Percentiles rank a stretch among this genome's conserved stretches.
Conservation (phyloP, 1,284 basidiomycete genomes). For the Cystobasidium pallidum region DNA sequence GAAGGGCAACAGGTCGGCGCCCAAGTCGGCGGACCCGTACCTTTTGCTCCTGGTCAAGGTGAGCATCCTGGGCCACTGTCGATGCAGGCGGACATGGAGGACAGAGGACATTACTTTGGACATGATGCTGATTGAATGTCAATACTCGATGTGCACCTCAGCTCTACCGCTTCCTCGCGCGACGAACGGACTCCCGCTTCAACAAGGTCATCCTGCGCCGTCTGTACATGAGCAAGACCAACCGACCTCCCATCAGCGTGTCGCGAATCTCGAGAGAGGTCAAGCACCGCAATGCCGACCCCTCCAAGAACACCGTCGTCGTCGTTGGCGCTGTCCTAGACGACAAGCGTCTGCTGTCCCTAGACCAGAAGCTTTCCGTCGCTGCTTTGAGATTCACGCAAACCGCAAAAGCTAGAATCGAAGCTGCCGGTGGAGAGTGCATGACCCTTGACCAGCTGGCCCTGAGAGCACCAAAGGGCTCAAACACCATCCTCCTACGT, state of each 20-base stretch:
- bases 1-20: conserved; percentile 91
- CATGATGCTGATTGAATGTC: background rate
- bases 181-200: conserved; percentile 93
- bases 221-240: conserved; percentile 95
- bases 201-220: conserved; percentile 98
- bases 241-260: conserved; percentile 94
- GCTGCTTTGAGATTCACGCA: conserved; percentile 95
- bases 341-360: conserved; percentile 82
- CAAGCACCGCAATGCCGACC: conserved; percentile 70
- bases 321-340: conserved; percentile 92
- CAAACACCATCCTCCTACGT: conserved; percentile 90
- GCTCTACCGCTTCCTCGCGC: conserved; percentile 99
- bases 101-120: no score
- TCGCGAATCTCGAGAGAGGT: conserved; percentile 70
- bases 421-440: conserved; percentile 91
- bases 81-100: no score
- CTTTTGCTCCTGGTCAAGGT: conserved; percentile 98
- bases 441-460: conserved; percentile 98
- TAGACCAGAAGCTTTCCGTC: conserved; percentile 84
- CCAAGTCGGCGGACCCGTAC: conserved; percentile 99
- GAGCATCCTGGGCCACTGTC: conserved; percentile 50
- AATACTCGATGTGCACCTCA: conserved; percentile 55
- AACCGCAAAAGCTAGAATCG: conserved; percentile 89
- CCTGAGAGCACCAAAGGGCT: conserved; percentile 86
- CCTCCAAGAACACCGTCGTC: conserved; percentile 78